These are phyloP conservation scores for Draba incana DNA, from an alignment of 345 rosid species.

Conservation along the genomic window DNA sequence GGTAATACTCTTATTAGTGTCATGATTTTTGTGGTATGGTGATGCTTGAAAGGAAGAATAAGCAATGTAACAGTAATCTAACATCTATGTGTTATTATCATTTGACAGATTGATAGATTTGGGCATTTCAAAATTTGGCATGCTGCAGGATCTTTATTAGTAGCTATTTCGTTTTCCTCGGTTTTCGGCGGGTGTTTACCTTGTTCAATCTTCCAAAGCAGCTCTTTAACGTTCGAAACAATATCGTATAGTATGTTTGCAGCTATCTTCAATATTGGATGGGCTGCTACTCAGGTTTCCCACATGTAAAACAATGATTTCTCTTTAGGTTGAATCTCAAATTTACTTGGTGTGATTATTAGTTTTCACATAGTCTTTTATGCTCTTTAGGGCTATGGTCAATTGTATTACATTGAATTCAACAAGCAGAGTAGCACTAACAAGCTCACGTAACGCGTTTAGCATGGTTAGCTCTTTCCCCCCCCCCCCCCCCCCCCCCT, in stretches of 20 bases:
- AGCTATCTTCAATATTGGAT: conserved; percentile 91
- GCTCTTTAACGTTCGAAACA: conserved; percentile 58
- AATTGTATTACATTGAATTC: conserved; percentile 87
- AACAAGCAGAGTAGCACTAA: conserved; percentile 81
- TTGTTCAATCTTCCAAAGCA: conserved; percentile 57
- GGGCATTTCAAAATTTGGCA: conserved; percentile 97
- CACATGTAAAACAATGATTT: conserved; percentile 70
- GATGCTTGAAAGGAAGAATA: not conserved
- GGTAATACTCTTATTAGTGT: conserved; percentile 46
- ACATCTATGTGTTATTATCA: conserved; percentile 15
- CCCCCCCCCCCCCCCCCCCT: conserved; percentile 19
- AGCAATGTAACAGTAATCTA: conserved; percentile 7
- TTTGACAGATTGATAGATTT: conserved; percentile 61
- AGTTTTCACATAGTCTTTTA: not conserved
- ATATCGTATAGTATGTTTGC: conserved; percentile 78
- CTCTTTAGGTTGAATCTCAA: not conserved
- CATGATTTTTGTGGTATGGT: not conserved
- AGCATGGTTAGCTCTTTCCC: conserved; percentile 66
- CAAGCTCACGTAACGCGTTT: conserved; percentile 96
- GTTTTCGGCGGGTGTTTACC: conserved; percentile 94
- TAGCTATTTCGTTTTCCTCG: conserved; percentile 90
- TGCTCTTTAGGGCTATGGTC: conserved; percentile 76
- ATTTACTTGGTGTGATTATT: not conserved
- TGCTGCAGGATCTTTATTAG: conserved; percentile 83
- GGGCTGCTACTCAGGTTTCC: conserved; percentile 99